Evolutionary conservation across 2,329 filamentous ascomycete genomes (phyloP).

Genomic region (Microthyrium microscopicum): DNA sequence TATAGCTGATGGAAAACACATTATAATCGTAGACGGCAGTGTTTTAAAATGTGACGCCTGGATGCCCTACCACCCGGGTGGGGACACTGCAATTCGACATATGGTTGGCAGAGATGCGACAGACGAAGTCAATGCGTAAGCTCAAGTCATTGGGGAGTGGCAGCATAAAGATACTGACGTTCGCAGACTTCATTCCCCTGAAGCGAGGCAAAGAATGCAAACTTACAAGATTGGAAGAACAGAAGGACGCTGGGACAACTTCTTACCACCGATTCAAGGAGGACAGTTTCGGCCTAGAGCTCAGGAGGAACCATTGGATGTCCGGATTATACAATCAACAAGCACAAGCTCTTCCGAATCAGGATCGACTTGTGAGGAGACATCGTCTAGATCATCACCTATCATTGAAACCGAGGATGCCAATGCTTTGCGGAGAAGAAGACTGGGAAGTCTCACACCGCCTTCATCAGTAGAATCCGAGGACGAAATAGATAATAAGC

Average conservation of each 20-base stretch:
- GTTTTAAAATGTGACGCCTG: slow-evolving; percentile 82
- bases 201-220: slow-evolving; percentile 60
- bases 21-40: slow-evolving; percentile 66
- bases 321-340: slow-evolving; percentile 20
- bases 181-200: slow-evolving; percentile 60
- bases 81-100: slow-evolving; percentile 77
- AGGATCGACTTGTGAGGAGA: slow-evolving; percentile 30
- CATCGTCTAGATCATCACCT: slow-evolving; percentile 40
- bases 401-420: slow-evolving; percentile 38
- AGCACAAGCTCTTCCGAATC: slow-evolving; percentile 12
- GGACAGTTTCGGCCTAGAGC: slow-evolving; percentile 50
- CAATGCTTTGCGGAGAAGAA: slow-evolving; percentile 8
- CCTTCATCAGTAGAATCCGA: too few relatives aligned
- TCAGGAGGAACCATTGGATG: slow-evolving; percentile 15
- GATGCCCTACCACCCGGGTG: slow-evolving; percentile 81
- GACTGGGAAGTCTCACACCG: background rate
- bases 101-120: slow-evolving; percentile 91
- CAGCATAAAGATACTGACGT: slow-evolving; percentile 8
- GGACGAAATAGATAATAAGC: too few relatives aligned
- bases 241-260: slow-evolving; percentile 71
- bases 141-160: slow-evolving; percentile 12
- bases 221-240: slow-evolving; percentile 71
- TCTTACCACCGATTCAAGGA: slow-evolving; percentile 80
- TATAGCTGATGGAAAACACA: slow-evolving; percentile 63
- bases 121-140: slow-evolving; percentile 81